Conservation (phyloP, 768 basidiomycete genomes). For the Pulveroboletus sp. region DNA sequence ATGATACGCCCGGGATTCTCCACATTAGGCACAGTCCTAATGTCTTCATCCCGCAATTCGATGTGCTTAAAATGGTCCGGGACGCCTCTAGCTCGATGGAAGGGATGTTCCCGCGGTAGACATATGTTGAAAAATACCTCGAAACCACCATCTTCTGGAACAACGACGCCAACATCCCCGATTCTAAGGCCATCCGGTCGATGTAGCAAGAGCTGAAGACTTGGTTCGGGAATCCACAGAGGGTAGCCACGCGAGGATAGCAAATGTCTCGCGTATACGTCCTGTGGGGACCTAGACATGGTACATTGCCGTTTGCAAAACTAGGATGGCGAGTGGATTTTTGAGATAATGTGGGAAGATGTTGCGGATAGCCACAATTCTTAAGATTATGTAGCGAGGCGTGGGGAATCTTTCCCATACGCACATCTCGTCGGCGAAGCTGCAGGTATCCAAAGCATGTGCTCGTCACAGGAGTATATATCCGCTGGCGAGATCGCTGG, state of each 20-base stretch:
- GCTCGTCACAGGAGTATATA: no score
- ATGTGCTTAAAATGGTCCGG: constrained; percentile 26
- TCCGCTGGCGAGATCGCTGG: no score
- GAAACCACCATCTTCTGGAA: constrained; percentile 29
- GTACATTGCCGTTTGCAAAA: neutral
- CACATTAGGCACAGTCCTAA: neutral
- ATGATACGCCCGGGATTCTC: constrained; percentile 5
- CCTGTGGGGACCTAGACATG: constrained; percentile 6
- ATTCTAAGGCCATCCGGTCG: constrained; percentile 26
- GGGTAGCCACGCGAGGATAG: constrained; percentile 26
- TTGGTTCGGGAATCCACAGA: constrained; percentile 31
- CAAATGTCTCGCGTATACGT: constrained; percentile 16
- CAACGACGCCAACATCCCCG: constrained; percentile 35
- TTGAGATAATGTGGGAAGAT: constrained; percentile 29
- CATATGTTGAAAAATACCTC: constrained; percentile 36
- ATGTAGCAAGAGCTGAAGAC: constrained; percentile 16
- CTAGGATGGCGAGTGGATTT: neutral
- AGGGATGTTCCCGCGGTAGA: constrained; percentile 27
- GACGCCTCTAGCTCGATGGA: constrained; percentile 9
- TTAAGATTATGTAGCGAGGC: no score
- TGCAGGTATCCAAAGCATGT: no score
- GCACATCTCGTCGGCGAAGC: no score
- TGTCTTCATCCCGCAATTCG: constrained; percentile 1
- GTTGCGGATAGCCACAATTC: no score
- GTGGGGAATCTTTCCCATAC: no score